phyloP scores from a whole-genome alignment of 805 yeast genomes.

The Lipomyces starkeyi region DNA sequence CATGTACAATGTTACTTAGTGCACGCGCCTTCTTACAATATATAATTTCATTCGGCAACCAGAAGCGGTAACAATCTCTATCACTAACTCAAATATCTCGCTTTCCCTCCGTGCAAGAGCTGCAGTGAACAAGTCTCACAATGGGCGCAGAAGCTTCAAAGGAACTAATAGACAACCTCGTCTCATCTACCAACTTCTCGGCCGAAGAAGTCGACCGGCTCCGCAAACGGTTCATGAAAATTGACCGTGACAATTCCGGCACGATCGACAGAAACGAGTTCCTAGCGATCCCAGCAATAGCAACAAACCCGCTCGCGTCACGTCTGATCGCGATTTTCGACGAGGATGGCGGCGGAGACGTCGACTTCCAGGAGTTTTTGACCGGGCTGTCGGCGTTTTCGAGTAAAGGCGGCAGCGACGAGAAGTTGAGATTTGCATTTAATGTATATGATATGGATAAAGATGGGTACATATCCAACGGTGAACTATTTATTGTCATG shows the following conservation, averaged over 20 bases:
- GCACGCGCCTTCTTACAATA: neutral
- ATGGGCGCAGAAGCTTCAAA: constrained; percentile 68
- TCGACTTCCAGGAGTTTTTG: constrained; percentile 95
- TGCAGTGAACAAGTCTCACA: neutral
- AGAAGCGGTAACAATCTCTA: no score
- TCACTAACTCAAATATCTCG: neutral
- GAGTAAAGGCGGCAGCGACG: constrained; percentile 77
- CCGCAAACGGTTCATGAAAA: constrained; percentile 90
- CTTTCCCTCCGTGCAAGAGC: neutral
- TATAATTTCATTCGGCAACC: neutral
- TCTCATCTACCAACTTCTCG: constrained; percentile 86
- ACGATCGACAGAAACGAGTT: constrained; percentile 91
- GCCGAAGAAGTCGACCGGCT: constrained; percentile 90
- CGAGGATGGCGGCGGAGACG: constrained; percentile 87
- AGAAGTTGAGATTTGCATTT: constrained; percentile 86
- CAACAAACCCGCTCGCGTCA: constrained; percentile 85
- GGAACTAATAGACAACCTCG: constrained; percentile 66
- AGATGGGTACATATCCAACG: constrained; percentile 94
- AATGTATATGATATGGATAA: constrained; percentile 93
- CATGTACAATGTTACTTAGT: no score
- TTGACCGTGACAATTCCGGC: constrained; percentile 92
- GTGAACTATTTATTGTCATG: constrained; percentile 88
- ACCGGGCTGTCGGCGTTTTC: constrained; percentile 86
- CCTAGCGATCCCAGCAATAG: constrained; percentile 88
- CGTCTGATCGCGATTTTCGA: constrained; percentile 95